Base-by-base conservation (phyloP, 805 yeast species). In the Wickerhamomyces rabaulensis region DNA sequence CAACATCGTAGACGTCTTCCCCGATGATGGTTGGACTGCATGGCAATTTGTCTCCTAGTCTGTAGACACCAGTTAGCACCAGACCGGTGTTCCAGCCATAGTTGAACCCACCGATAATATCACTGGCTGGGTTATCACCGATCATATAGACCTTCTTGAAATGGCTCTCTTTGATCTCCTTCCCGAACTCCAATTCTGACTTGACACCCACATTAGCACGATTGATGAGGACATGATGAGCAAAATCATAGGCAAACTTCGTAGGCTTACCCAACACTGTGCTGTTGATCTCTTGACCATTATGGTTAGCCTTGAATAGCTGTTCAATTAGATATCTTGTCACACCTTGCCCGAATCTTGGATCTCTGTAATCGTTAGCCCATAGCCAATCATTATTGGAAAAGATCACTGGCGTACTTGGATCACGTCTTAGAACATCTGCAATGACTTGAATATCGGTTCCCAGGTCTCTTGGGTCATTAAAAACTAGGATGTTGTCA, bases 71-170 rank as follows among this genome's bases (percentile, higher is more conserved):
- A 0, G 97, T 87, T 51, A 82, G 73, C 22, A 94, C 88, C 40
- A 94, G 74, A 33, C 89, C 77, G 12, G 94, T 82, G 42, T 84
- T 80, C 98, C 98, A 94, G 4, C 97, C 96, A 61, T 83, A 82
- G 42, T 71, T 69, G 56, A 85, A 83, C 6, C 96, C 99, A 0
- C 99, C 99, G 46, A 75, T 74, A 45, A 94, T 94, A 62, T 94
- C 99, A 43, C 90, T 79, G 25, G 84, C 94, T 4, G 97, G 98
- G 64, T 94, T 94, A 66, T 94, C 99, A 25, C 99, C 99, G 31
- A 94, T 88, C 99, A 94, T 94, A 67, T 75, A 91, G 2, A 94
- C 84, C n/a, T 75, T 65, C 33, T 71, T 68, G 55, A 85, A 72
- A n/a, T 78, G 80, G 0, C 75, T 56, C 2, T 50, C 17, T 0